Conservation (phyloP, 148 eudicot species). For the Rheum nobile region DNA sequence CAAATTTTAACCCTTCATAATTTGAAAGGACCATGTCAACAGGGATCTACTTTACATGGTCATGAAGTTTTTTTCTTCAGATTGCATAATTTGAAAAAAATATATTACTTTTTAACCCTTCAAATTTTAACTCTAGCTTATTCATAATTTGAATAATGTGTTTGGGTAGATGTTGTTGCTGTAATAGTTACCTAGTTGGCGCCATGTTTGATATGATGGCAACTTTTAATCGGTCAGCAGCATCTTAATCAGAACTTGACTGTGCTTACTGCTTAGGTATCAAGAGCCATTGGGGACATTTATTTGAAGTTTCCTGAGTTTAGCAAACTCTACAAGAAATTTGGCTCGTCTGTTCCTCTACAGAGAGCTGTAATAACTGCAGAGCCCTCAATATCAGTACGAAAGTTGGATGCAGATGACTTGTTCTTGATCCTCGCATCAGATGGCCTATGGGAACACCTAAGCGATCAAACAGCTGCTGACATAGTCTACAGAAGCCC, state of each 20-base stretch:
- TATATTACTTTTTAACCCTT: too few species aligned
- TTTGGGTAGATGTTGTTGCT: too few species aligned
- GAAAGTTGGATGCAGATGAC: conserved; percentile 36
- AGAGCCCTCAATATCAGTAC: conserved; percentile 37
- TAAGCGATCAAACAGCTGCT: conserved; percentile 50
- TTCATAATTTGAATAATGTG: too few species aligned
- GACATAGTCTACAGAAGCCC: conserved; percentile 41
- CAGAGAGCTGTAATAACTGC: conserved; percentile 39
- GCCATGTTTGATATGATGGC: background rate
- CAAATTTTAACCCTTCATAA: background rate
- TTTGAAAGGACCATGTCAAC: background rate
- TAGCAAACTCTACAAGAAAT: conserved; percentile 23
- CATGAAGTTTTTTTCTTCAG: background rate
- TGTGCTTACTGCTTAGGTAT: conserved; percentile 42
- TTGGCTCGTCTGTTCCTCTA: conserved; percentile 34
- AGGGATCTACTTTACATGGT: too few species aligned
- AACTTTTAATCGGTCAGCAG: background rate
- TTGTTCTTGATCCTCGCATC: conserved; percentile 56
- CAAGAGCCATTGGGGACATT: conserved; percentile 66
- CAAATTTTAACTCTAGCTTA: too few species aligned
- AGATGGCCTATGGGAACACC: conserved; percentile 72
- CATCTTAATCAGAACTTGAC: background rate
- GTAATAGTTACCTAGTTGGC: background rate
- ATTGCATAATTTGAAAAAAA: too few species aligned
- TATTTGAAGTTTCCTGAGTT: conserved; percentile 53